phyloP scores from a whole-genome alignment of 345 rosid genomes.

The Hibiscus tridactylites region DNA sequence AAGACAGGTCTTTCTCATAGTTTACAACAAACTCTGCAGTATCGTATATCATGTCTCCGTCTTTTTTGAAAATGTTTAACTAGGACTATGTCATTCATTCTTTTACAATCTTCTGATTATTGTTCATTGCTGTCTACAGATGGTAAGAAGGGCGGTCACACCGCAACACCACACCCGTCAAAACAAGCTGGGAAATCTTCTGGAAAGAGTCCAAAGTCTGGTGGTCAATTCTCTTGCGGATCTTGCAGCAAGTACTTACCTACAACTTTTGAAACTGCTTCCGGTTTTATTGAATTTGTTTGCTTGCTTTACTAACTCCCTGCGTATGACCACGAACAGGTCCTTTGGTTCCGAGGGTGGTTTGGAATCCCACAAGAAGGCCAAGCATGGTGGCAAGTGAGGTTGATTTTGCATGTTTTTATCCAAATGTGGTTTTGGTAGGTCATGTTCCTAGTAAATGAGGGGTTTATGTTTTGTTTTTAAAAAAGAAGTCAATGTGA shows the following conservation, averaged over 20 bases:
- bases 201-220: conserved; percentile 56
- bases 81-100: not conserved
- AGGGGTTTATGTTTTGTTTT: not conserved
- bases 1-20: conserved; percentile 34
- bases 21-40: not conserved
- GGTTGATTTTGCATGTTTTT: not conserved
- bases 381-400: conserved; percentile 53
- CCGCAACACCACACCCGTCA: conserved; percentile 86
- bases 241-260: conserved; percentile 60
- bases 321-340: conserved; percentile 20
- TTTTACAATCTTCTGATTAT: not conserved
- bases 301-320: not conserved
- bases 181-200: conserved; percentile 48
- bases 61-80: not conserved
- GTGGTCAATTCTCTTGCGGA: conserved; percentile 54
- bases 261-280: not conserved
- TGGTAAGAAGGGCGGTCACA: conserved; percentile 68
- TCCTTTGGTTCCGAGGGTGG: conserved; percentile 42
- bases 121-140: conserved; percentile 26
- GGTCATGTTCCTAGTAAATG: not conserved
- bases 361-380: conserved; percentile 55
- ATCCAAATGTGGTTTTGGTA: not conserved
- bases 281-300: not conserved
- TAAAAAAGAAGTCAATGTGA: too few relatives aligned
- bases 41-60: not conserved